These are phyloP conservation scores for Ceratocystiopsis brevicomis DNA, from an alignment of 2,329 filamentous ascomycete genomes.

Conservation along the genomic window DNA sequence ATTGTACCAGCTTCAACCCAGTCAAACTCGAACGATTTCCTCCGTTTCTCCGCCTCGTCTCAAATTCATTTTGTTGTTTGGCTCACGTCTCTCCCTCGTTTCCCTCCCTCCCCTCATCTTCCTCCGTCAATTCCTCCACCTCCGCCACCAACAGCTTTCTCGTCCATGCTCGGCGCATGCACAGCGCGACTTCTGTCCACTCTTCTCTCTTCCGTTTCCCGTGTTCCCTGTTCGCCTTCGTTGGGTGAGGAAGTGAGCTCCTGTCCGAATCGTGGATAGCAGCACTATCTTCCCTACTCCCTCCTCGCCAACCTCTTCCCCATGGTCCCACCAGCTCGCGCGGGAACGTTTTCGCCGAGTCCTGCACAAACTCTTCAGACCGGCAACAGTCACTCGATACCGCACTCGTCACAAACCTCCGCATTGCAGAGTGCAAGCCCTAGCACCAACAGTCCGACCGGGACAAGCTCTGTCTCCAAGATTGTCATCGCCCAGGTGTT, in stretches of 20 bases:
- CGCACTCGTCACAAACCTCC: slow-evolving; percentile 36
- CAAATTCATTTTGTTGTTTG: too few relatives aligned
- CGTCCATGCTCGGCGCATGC: background rate
- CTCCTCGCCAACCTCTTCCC: slow-evolving; percentile 10
- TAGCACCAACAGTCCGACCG: slow-evolving; percentile 43
- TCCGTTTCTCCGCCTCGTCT: too few relatives aligned
- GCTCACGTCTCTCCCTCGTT: background rate
- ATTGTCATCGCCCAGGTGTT: slow-evolving; percentile 93
- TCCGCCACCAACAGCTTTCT: too few relatives aligned
- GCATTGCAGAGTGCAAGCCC: slow-evolving; percentile 36
- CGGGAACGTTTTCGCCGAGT: slow-evolving; percentile 46
- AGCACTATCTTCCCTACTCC: slow-evolving; percentile 7
- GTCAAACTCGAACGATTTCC: too few relatives aligned
- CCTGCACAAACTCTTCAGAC: slow-evolving; percentile 38
- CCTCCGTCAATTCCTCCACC: background rate
- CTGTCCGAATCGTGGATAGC: slow-evolving; percentile 10
- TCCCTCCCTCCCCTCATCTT: background rate
- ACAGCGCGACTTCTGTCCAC: background rate
- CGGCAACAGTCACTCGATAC: slow-evolving; percentile 35
- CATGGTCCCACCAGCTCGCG: slow-evolving; percentile 42
- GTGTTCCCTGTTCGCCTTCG: slow-evolving; percentile 3
- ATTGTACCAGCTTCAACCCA: too few relatives aligned
- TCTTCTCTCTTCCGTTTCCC: background rate
- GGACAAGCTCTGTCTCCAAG: slow-evolving; percentile 56
- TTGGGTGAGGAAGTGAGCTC: slow-evolving; percentile 11